Percentiles rank a stretch among this genome's conserved stretches.
Evolutionary conservation across 2,329 filamentous ascomycete genomes (phyloP).

Genomic region (Arachnopeziza araneosa): DNA sequence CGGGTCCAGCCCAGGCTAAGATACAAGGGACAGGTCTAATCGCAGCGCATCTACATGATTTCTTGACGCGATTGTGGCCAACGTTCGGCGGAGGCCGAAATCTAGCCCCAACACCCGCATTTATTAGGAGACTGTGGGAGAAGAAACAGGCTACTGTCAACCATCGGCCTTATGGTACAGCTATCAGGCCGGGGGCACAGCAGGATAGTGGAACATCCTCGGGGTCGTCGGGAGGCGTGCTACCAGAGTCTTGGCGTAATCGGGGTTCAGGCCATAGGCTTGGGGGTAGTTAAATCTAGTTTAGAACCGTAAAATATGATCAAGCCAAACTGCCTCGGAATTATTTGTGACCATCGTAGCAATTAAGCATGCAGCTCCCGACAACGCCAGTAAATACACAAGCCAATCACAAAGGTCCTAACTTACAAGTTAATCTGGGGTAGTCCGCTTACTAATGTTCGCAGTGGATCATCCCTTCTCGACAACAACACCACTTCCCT

Average conservation of each 20-base stretch:
- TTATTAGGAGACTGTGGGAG: constrained; percentile 63
- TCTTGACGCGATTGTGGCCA: constrained; percentile 81
- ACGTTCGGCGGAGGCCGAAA: constrained; percentile 81
- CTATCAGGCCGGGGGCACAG: constrained; percentile 38
- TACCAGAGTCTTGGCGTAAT: constrained; percentile 59
- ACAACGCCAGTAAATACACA: too few species aligned
- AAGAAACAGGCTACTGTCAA: constrained; percentile 38
- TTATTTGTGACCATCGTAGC: not conserved
- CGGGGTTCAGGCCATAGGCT: constrained; percentile 58
- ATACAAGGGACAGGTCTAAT: constrained; percentile 72
- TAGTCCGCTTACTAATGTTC: too few species aligned
- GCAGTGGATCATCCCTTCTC: too few species aligned
- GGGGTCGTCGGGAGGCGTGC: constrained; percentile 41
- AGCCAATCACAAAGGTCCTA: too few species aligned
- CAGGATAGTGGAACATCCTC: constrained; percentile 35
- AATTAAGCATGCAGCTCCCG: too few species aligned
- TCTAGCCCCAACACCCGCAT: constrained; percentile 65
- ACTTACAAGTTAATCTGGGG: too few species aligned
- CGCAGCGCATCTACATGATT: constrained; percentile 86
- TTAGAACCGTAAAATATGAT: not conserved
- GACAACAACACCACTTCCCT: not conserved
- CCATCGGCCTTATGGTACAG: constrained; percentile 57
- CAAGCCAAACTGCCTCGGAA: not conserved
- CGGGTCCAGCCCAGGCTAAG: constrained; percentile 50
- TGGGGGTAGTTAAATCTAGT: constrained; percentile 35